Base-by-base conservation (phyloP, 108 stramenopile species). In the Cyclostephanos invisitatus region DNA sequence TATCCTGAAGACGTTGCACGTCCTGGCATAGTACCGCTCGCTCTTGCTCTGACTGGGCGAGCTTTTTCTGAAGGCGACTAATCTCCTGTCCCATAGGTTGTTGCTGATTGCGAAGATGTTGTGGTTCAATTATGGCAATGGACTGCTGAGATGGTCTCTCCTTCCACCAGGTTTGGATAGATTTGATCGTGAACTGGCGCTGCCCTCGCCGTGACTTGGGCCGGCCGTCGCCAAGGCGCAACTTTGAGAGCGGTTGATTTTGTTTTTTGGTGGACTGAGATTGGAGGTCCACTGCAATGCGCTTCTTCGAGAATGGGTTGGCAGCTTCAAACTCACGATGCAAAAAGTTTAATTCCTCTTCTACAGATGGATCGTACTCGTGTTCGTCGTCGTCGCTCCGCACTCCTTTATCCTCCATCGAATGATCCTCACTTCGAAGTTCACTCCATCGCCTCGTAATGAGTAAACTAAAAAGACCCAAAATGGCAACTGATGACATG, bases 111-210 rank as follows among this genome's bases (percentile, higher is more conserved):
- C 10, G 35, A 21, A 47, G 32, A 53, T 68, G 68, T 35, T 38
- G 44, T 35, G 63, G 75, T 69, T 70, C 70, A 58, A 77, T 71
- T 32, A 69, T 67, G 29, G 48, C 29, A 28, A 70, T 58, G 32
- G 64, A 17, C 14, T 36, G 60, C 46, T 69, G 42, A 21, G 53
- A 69, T 37, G 72, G 72, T 35, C 72, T 62, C 58, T 64, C 55
- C 54, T 50, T 76, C 75, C 75, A 76, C 75, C 75, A 76, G 21
- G 63, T 53, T 64, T 70, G 75, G 22, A 69, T 76, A 10, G 75
- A 76, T 50, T 64, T 62, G 50, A 71, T 27, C 0, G 69, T 50
- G 18, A 62, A 38, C 60, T 77, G 64, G 50, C 67, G 70, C 57
- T 66, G 77, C 15, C 70, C 48, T 20, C 59, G 53, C 59, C 56